Evolutionary conservation across 2,329 filamentous ascomycete species (phyloP).

Genomic region (Penicillium sp.): DNA sequence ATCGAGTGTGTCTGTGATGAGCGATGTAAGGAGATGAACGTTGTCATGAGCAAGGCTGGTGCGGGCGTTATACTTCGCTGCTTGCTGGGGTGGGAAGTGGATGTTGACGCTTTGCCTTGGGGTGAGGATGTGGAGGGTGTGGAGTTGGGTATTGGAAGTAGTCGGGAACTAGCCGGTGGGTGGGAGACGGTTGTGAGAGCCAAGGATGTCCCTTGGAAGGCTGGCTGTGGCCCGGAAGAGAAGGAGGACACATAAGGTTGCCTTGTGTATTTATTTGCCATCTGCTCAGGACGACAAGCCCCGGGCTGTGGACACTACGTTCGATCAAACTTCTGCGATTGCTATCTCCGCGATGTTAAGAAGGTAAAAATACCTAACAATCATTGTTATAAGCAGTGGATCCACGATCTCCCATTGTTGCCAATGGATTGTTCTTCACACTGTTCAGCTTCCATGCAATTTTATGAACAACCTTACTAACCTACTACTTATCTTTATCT

Average conservation of each 20-base stretch:
- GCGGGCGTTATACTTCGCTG: conserved; percentile 80
- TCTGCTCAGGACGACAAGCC: not conserved
- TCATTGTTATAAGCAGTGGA: too few species aligned
- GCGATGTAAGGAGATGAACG: conserved; percentile 81
- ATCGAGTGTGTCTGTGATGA: conserved; percentile 89
- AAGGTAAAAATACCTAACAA: too few species aligned
- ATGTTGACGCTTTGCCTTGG: conserved; percentile 84
- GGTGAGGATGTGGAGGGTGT: conserved; percentile 81
- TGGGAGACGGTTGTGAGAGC: conserved; percentile 84
- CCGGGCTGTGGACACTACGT: too few species aligned
- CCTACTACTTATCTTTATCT: too few species aligned
- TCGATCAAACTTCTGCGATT: not conserved
- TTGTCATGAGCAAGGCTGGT: conserved; percentile 92
- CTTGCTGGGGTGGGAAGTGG: conserved; percentile 76
- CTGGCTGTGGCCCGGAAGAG: conserved; percentile 24
- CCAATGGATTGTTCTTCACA: too few species aligned
- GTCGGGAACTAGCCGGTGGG: conserved; percentile 68
- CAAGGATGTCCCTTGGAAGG: conserved; percentile 61
- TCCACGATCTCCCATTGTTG: too few species aligned
- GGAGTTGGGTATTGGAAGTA: conserved; percentile 57
- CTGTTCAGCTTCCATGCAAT: too few species aligned
- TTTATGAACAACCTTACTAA: too few species aligned
- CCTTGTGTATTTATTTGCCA: not conserved
- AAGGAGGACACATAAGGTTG: not conserved
- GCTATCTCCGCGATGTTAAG: not conserved